A percentile compares a stretch with the other conserved stretches of the same genome.
phyloP scores from a whole-genome alignment of 495 filamentous ascomycete genomes.

The Penicillium flavigenum region DNA sequence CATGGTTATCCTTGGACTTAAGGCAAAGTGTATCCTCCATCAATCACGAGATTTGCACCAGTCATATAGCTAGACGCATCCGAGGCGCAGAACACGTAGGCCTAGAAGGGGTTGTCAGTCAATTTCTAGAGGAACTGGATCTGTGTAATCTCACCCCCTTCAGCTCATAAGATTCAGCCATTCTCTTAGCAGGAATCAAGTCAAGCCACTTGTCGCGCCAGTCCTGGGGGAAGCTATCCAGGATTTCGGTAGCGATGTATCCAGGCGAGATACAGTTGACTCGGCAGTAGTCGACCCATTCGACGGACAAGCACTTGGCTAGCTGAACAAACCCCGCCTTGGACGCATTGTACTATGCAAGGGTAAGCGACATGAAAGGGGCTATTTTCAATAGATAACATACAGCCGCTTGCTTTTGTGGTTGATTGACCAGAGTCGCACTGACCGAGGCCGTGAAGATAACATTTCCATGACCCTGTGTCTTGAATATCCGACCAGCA shows the following conservation, averaged over 20 bases:
- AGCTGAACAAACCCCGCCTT: slow-evolving; percentile 41
- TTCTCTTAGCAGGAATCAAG: slow-evolving; percentile 34
- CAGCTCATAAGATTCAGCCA: slow-evolving; percentile 33
- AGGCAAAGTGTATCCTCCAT: slow-evolving; percentile 36
- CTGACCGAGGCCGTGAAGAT: slow-evolving; percentile 46
- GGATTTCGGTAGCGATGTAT: slow-evolving; percentile 44
- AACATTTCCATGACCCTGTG: slow-evolving; percentile 40
- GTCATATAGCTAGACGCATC: slow-evolving; percentile 43
- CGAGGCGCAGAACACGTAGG: slow-evolving; percentile 35
- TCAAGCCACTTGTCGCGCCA: slow-evolving; percentile 27
- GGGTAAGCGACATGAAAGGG: neutral
- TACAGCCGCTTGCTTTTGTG: slow-evolving; percentile 44
- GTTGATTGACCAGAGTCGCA: slow-evolving; percentile 46
- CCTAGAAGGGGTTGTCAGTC: slow-evolving; percentile 16
- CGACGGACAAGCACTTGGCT: slow-evolving; percentile 38
- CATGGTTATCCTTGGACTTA: neutral
- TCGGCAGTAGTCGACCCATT: slow-evolving; percentile 41
- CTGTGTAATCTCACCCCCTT: slow-evolving; percentile 29
- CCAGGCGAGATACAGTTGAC: slow-evolving; percentile 49
- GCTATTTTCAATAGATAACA: neutral
- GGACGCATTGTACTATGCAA: slow-evolving; percentile 37
- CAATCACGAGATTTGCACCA: slow-evolving; percentile 35
- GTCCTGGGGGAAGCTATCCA: slow-evolving; percentile 23
- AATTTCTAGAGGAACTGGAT: neutral
- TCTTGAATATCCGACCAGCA: slow-evolving; percentile 42